Evolutionary conservation across 768 basidiomycete genomes (phyloP).

Genomic region (Naganishia vaughanmartiniae): DNA sequence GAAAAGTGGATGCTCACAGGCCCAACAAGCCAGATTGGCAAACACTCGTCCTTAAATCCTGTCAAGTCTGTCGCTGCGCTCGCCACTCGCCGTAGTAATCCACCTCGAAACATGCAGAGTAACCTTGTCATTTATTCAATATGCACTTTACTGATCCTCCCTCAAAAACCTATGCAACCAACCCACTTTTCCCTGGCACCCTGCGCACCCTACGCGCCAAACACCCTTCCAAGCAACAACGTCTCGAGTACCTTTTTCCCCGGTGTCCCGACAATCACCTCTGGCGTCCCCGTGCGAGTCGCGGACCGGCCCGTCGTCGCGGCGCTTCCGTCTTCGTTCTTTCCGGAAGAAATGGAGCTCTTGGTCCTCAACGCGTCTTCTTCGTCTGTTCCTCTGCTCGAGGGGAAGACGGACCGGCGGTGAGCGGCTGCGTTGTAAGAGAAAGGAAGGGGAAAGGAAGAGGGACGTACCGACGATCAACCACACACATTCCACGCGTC

Average conservation of each 20-base stretch:
- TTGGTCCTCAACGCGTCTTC: slow-evolving; percentile 28
- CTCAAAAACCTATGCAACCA: neutral
- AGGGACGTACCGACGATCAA: slow-evolving; percentile 62
- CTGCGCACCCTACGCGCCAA: slow-evolving; percentile 34
- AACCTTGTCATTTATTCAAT: no score
- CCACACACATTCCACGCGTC: slow-evolving; percentile 82
- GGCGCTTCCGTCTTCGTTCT: slow-evolving; percentile 11
- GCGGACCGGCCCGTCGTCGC: neutral
- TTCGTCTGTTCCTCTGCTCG: slow-evolving; percentile 30
- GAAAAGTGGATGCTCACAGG: no score
- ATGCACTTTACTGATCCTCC: neutral
- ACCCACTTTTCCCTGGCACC: no score
- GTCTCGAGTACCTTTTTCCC: slow-evolving; percentile 41
- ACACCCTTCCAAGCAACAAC: slow-evolving; percentile 44
- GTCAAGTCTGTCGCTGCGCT: no score
- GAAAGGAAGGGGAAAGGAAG: neutral
- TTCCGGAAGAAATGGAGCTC: slow-evolving; percentile 19
- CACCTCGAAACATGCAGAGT: no score
- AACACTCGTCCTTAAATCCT: no score
- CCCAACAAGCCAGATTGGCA: no score
- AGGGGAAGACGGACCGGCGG: neutral
- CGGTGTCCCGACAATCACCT: slow-evolving; percentile 43
- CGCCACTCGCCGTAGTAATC: no score
- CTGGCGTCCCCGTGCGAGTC: slow-evolving; percentile 34
- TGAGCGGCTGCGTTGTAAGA: neutral